phyloP scores from a whole-genome alignment of 805 yeast species.

The Ogataea philodendri region DNA sequence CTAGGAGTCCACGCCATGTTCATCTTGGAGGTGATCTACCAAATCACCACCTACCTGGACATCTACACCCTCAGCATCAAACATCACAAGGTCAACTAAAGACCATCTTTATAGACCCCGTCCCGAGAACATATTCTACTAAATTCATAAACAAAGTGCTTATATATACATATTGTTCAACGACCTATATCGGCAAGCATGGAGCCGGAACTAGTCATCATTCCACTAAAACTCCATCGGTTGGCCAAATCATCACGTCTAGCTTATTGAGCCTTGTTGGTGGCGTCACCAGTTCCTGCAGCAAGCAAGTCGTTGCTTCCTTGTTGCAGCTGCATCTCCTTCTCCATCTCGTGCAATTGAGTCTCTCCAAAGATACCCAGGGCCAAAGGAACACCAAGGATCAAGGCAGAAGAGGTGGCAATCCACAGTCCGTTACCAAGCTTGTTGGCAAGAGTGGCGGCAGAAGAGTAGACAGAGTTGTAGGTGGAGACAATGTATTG shows the following conservation, averaged over 20 bases:
- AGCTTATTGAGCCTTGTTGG: constrained; percentile 21
- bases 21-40: constrained; percentile 74
- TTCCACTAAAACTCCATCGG: too few species aligned
- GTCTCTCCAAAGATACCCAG: constrained; percentile 88
- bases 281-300: constrained; percentile 56
- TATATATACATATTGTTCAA: constrained; percentile 14
- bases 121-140: neutral
- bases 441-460: constrained; percentile 49
- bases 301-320: constrained; percentile 68
- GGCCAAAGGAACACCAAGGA: constrained; percentile 90
- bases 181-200: constrained; percentile 2
- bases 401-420: constrained; percentile 73
- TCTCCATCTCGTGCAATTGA: constrained; percentile 91
- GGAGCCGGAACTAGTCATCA: too few species aligned
- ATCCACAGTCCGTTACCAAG: constrained; percentile 84
- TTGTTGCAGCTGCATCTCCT: constrained; percentile 79
- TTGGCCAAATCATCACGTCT: too few species aligned
- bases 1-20: constrained; percentile 68
- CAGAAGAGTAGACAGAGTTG: constrained; percentile 38
- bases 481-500: constrained; percentile 33
- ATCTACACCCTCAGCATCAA: constrained; percentile 84
- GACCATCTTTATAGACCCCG: neutral
- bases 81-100: constrained; percentile 54
- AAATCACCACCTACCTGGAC: constrained; percentile 76
- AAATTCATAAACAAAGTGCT: constrained; percentile 5